phyloP scores from a whole-genome alignment of 257 asterid genomes.

The Nicotiana attenuata region DNA sequence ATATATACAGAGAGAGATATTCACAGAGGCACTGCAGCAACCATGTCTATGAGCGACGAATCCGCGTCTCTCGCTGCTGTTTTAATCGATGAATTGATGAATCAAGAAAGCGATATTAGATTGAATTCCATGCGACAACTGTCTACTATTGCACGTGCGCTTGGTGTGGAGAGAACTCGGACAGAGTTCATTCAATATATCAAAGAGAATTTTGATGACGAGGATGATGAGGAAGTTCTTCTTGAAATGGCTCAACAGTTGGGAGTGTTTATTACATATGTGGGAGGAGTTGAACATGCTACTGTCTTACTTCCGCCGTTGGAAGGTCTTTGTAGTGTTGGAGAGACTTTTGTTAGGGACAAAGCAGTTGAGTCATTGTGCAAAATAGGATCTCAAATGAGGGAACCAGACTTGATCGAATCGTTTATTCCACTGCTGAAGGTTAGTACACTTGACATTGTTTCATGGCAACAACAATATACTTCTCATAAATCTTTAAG shows the following conservation, averaged over 20 bases:
- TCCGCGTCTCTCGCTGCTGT: conserved; percentile 74
- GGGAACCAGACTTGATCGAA: conserved; percentile 40
- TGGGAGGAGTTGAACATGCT: conserved; percentile 53
- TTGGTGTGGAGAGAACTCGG: conserved; percentile 81
- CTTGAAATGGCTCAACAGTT: conserved; percentile 49
- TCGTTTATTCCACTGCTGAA: conserved; percentile 46
- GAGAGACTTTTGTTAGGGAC: conserved; percentile 33
- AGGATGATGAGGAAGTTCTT: conserved; percentile 52
- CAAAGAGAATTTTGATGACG: conserved; percentile 62
- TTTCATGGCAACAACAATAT: background rate
- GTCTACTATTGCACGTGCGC: conserved; percentile 78
- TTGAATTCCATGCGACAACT: conserved; percentile 66
- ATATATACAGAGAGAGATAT: background rate
- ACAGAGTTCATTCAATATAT: conserved; percentile 70
- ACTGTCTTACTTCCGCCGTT: conserved; percentile 44
- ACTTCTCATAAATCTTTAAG: no score
- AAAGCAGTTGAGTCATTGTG: conserved; percentile 32
- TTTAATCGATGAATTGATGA: conserved; percentile 75
- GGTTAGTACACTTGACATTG: conserved; percentile 23
- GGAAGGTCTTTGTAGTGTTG: conserved; percentile 46
- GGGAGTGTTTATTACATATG: conserved; percentile 36
- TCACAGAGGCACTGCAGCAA: background rate
- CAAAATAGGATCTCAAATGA: conserved; percentile 30
- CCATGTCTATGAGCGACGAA: conserved; percentile 67
- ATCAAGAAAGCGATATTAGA: conserved; percentile 64